phyloP scores from a whole-genome alignment of 768 basidiomycete species.

The Artomyces pyxidatus region DNA sequence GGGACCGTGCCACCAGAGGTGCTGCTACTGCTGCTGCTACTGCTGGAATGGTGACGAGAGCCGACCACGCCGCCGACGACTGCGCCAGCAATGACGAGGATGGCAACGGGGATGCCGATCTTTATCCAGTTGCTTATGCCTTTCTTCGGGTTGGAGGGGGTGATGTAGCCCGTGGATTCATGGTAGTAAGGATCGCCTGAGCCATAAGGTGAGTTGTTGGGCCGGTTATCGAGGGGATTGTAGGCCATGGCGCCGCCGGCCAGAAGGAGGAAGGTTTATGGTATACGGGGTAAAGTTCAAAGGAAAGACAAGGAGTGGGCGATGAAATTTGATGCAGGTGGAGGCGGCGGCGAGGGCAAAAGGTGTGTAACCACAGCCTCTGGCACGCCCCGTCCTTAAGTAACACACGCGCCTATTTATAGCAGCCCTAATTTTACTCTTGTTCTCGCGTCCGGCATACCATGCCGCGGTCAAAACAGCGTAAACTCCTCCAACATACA shows the following conservation, averaged over 20 bases:
- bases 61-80: slow-evolving; percentile 79
- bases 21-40: slow-evolving; percentile 25
- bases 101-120: slow-evolving; percentile 57
- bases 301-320: slow-evolving; percentile 6
- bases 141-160: slow-evolving; percentile 44
- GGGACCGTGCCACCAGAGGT: slow-evolving; percentile 15
- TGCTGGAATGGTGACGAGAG: slow-evolving; percentile 37
- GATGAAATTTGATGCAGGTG: too few species aligned
- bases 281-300: background rate
- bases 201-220: slow-evolving; percentile 34
- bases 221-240: slow-evolving; percentile 21
- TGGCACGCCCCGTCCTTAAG: background rate
- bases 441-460: background rate
- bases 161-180: slow-evolving; percentile 62
- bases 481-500: background rate
- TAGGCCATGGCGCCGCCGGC: slow-evolving; percentile 32
- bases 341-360: background rate
- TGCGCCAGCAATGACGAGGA: slow-evolving; percentile 57
- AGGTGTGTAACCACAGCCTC: background rate
- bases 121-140: slow-evolving; percentile 66
- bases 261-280: slow-evolving; percentile 7
- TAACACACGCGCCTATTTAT: background rate
- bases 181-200: slow-evolving; percentile 64
- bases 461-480: too few species aligned
- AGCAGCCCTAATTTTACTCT: background rate